phyloP scores from a whole-genome alignment of 164 flowering plant species.

The Aristolochia californica region DNA sequence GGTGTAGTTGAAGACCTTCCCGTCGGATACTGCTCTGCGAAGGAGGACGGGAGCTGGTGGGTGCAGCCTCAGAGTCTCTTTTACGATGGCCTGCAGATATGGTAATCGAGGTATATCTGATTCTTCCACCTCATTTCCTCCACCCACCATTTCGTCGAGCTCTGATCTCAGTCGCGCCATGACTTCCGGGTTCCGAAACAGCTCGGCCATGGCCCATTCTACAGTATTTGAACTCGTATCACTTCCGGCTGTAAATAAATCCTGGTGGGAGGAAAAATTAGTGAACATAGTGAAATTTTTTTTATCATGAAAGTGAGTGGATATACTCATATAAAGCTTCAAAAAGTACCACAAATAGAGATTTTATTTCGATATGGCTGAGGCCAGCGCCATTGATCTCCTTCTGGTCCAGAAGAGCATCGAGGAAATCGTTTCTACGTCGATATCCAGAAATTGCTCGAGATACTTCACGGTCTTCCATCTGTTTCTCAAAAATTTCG shows the following conservation, averaged over 20 bases:
- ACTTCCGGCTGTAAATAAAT: neutral
- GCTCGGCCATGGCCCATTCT: conserved; percentile 8
- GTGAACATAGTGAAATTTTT: neutral
- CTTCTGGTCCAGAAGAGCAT: conserved; percentile 1
- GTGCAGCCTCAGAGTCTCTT: conserved; percentile 13
- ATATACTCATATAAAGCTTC: neutral
- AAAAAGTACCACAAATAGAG: neutral
- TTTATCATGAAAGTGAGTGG: neutral
- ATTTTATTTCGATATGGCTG: neutral
- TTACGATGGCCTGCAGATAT: conserved; percentile 15
- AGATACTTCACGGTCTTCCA: neutral
- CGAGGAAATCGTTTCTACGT: neutral
- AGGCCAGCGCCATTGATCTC: neutral
- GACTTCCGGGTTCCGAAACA: conserved; percentile 1
- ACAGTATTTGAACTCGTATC: conserved; percentile 1
- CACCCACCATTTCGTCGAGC: neutral
- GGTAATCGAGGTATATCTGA: conserved; percentile 11
- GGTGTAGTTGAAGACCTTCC: conserved; percentile 17
- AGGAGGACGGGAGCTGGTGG: conserved; percentile 14
- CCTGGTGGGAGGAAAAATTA: neutral
- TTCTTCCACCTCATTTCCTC: conserved; percentile 5
- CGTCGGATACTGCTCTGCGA: conserved; percentile 17
- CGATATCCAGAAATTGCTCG: neutral
- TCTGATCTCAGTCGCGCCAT: neutral
- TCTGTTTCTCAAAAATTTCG: neutral